Conservation (phyloP, 495 filamentous ascomycete genomes). For the Staphylotrichum tortipilum region DNA sequence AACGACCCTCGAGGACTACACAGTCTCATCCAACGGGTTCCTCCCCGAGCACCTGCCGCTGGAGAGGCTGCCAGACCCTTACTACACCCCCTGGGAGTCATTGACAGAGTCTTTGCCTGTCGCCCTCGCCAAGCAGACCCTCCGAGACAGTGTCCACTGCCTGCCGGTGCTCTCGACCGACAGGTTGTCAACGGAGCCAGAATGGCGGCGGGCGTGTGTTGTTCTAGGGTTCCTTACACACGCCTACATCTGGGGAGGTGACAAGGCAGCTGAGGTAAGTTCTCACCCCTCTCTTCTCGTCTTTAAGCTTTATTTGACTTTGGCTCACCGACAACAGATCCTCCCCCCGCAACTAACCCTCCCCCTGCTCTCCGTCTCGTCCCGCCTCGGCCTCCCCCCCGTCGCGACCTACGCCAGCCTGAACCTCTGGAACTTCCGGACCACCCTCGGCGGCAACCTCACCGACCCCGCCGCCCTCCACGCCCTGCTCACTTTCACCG, state of each 20-base stretch:
- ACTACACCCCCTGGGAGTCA: conserved; percentile 76
- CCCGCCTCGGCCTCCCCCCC: conserved; percentile 71
- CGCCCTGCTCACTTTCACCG: conserved; percentile 80
- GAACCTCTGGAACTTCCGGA: conserved; percentile 82
- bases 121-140: conserved; percentile 54
- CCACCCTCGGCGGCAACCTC: conserved; percentile 36
- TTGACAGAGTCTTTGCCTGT: conserved; percentile 59
- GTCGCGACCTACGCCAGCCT: conserved; percentile 86
- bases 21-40: conserved; percentile 53
- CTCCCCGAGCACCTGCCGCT: conserved; percentile 66
- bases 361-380: conserved; percentile 66
- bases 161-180: conserved; percentile 62
- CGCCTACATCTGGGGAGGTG: conserved; percentile 64
- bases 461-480: conserved; percentile 64
- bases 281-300: neutral
- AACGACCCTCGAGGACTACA: conserved; percentile 13
- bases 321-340: too few species aligned
- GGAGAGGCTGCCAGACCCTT: conserved; percentile 56
- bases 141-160: conserved; percentile 57
- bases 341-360: conserved; percentile 74
- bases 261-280: conserved; percentile 25
- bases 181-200: conserved; percentile 53
- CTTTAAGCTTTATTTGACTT: too few species aligned
- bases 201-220: conserved; percentile 81
- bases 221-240: conserved; percentile 68